phyloP scores from a whole-genome alignment of 768 basidiomycete species.

The Cyathus striatus region DNA sequence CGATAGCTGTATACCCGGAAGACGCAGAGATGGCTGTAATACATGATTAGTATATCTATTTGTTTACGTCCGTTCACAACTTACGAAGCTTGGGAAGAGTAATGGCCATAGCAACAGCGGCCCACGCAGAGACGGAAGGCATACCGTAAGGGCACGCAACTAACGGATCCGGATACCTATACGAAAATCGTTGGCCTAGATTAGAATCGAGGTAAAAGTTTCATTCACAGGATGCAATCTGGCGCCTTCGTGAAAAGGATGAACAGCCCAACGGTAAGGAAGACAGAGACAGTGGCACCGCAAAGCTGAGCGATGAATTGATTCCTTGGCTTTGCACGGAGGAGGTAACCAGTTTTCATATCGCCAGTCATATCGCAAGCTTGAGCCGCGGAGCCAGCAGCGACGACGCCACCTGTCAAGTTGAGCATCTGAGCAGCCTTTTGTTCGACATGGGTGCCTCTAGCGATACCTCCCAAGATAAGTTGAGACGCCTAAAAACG shows the following conservation, averaged over 20 bases:
- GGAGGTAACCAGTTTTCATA: slow-evolving; percentile 63
- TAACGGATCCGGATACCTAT: slow-evolving; percentile 9
- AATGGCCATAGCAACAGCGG: slow-evolving; percentile 49
- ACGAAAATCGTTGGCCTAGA: too few species aligned
- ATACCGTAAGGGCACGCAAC: slow-evolving; percentile 46
- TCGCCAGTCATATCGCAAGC: slow-evolving; percentile 64
- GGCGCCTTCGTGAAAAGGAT: slow-evolving; percentile 58
- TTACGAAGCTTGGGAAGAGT: slow-evolving; percentile 40
- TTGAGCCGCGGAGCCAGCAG: slow-evolving; percentile 52
- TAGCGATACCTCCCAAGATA: slow-evolving; percentile 57
- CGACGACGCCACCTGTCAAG: slow-evolving; percentile 46
- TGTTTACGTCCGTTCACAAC: too few species aligned
- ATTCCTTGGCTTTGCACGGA: slow-evolving; percentile 57
- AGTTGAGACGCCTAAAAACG: slow-evolving; percentile 46
- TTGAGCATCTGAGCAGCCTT: slow-evolving; percentile 39
- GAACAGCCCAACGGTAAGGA: slow-evolving; percentile 53
- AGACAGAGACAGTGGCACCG: slow-evolving; percentile 55
- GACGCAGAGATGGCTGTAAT: slow-evolving; percentile 41
- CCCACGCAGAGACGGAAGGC: slow-evolving; percentile 53
- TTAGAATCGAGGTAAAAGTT: too few species aligned
- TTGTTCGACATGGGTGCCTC: slow-evolving; percentile 33
- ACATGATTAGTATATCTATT: background rate
- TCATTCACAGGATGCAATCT: slow-evolving; percentile 52
- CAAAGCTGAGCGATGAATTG: slow-evolving; percentile 58
- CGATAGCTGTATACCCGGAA: slow-evolving; percentile 57